Evolutionary conservation across 805 yeast genomes (phyloP), one percentile per base, ranked within the genome.

Genomic region (Cyberlindnera misumaiensis): DNA sequence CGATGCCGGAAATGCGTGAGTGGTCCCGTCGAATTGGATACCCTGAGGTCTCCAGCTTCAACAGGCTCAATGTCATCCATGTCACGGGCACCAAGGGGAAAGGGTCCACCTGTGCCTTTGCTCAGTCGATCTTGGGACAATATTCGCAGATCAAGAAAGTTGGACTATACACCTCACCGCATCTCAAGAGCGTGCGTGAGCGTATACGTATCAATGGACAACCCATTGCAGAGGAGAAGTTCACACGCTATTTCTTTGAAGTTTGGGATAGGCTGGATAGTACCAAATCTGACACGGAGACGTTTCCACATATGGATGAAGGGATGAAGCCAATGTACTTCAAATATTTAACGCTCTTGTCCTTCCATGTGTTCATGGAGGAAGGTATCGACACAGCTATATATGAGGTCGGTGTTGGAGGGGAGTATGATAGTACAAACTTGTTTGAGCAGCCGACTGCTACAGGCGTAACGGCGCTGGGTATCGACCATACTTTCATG

Each of bases 11-110:
- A 58, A 93, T 93, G 83, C 59, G 72, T 24, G 93, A 83, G 53
- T 84, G 88, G 87, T 65, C 78, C 4, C 65, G 83, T 38, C 65
- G 90, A 44, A 69, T 78, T 10, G 94, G 90, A 0, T 81, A 82
- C 50, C 37, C 37, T 13, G 51, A 61, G 25, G 77, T 84, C 2
- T 49, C 63, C 3, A 95, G 84, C 45, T 77, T 86, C 55, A 76
- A 89, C 62, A 70, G 62, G 43, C 59, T 93, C 50, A 89, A 89
- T 50, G 71, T 88, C 3, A 72, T 93, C 30, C 99, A 93, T 55
- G 82, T 94, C 28, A 89, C 99, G 0, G 99, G 99, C 15, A 93
- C 99, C 1, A 93, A 93, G 59, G 99, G 99, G 11, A 93, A 93
- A 63, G 99, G 99, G 1, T 88, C 97, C 1, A 90, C 97, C 0